Evolutionary conservation across 495 filamentous ascomycete genomes (phyloP), one percentile per base, ranked within the genome.

Genomic region (Daldinia loculata): DNA sequence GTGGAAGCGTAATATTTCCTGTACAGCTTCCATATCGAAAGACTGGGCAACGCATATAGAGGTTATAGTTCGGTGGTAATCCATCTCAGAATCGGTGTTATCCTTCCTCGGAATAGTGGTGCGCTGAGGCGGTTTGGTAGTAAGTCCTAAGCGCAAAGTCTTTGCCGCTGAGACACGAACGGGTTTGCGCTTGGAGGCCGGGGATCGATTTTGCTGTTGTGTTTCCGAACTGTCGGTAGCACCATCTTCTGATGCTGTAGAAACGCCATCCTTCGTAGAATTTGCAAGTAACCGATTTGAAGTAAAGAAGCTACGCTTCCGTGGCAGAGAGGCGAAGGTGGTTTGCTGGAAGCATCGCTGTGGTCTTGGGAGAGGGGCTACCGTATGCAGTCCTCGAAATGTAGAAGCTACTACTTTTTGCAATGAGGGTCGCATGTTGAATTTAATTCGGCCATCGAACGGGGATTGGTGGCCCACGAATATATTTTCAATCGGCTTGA

Each of bases 1-100:
- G 79, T 91, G 88, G 56, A 87, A 84, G 62, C 88, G 84, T 8
- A 97, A 76, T 14, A 95, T 89, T 17, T 89, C 87, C 58, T 88
- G 85, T 4, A 92, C 92, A 58, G 83, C 80, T 70, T 87, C 84
- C 80, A 97, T 91, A 72, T 95, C 85, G 80, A 95, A 97, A 74
- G 91, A 89, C 76, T 97, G 93, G 22, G 94, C 93, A 2, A 93
- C 89, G 71, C 93, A 94, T 72, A 93, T 90, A 3, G 94, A 94
- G 30, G 88, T 92, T 41, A 97, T 89, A 61, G 83, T 87, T 81
- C 91, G 80, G 61, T 58, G 75, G 17, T 75, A 77, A 43, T 77
- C 75, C 7, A 66, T 58, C 43, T 75, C 73, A 17, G 67, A 27
- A 1, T 15, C 9, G 19, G 30, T 41, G 12, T 55, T 56, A 12